Evolutionary conservation across 2,329 filamentous ascomycete genomes (phyloP).

Genomic region (Colletotrichum lupini): DNA sequence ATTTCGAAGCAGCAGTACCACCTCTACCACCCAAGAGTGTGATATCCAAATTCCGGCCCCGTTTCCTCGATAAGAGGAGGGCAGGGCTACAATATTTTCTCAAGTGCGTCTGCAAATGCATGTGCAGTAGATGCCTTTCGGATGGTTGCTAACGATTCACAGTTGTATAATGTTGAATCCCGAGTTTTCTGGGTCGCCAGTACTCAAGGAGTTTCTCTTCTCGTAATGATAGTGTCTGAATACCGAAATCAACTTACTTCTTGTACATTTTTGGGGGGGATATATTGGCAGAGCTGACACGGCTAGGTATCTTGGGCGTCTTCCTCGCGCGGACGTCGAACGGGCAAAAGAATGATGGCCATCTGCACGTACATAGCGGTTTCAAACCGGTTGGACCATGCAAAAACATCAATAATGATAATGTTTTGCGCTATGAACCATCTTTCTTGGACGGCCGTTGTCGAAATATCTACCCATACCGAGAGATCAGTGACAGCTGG

Average conservation of each 20-base stretch:
- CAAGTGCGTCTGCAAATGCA: conserved; percentile 69
- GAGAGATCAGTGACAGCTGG: background rate
- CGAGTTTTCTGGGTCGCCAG: conserved; percentile 90
- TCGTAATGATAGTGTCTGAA: conserved; percentile 49
- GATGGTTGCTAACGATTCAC: conserved; percentile 38
- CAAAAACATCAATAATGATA: conserved; percentile 24
- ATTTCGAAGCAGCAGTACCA: conserved; percentile 88
- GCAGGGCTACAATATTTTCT: conserved; percentile 91
- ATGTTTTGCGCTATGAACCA: conserved; percentile 12
- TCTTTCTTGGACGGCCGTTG: background rate
- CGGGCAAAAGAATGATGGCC: background rate
- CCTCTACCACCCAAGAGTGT: conserved; percentile 90
- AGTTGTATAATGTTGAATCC: conserved; percentile 94
- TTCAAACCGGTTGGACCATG: background rate
- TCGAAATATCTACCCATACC: background rate
- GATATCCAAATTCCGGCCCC: conserved; percentile 84
- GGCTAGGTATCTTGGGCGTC: background rate
- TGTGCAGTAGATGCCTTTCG: background rate
- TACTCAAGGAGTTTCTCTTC: conserved; percentile 92
- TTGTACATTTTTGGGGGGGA: conserved; percentile 23
- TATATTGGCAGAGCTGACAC: background rate
- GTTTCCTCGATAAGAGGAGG: conserved; percentile 87
- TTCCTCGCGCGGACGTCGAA: background rate
- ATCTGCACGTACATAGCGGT: conserved; percentile 7
- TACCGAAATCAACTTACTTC: conserved; percentile 2